Evolutionary conservation across 495 filamentous ascomycete genomes (phyloP).

Genomic region (Stereocaulon alpinum): DNA sequence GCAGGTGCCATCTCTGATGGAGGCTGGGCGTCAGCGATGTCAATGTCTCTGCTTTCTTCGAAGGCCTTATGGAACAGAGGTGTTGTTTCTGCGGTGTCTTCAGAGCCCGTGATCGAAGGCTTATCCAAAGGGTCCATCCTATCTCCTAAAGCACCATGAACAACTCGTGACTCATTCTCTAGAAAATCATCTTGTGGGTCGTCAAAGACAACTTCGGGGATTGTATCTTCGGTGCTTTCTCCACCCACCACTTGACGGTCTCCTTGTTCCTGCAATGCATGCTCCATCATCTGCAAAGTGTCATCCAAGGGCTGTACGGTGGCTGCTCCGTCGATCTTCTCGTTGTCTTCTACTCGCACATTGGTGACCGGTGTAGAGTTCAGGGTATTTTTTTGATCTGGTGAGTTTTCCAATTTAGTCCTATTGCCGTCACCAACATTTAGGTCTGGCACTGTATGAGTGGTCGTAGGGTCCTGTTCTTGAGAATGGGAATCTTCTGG

Average conservation of each 20-base stretch:
- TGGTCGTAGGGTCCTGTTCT: background rate
- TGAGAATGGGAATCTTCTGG: background rate
- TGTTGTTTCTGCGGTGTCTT: background rate
- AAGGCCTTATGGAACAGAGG: background rate
- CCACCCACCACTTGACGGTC: background rate
- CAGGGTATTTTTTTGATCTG: no score
- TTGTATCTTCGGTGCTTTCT: background rate
- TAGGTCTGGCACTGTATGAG: background rate
- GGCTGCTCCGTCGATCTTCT: background rate
- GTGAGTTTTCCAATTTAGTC: background rate
- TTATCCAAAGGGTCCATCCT: background rate
- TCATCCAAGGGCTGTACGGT: background rate
- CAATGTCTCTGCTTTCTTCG: background rate
- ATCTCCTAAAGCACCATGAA: conserved; percentile 1
- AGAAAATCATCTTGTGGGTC: background rate
- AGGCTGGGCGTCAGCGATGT: background rate
- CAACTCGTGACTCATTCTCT: conserved; percentile 7
- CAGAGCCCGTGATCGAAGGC: background rate
- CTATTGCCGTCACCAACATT: background rate
- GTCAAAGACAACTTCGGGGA: background rate
- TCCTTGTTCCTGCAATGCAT: background rate
- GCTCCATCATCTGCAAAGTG: background rate
- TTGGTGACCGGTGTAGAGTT: background rate
- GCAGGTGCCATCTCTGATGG: conserved; percentile 26
- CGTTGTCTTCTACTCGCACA: background rate